Evolutionary conservation across 495 filamentous ascomycete genomes (phyloP), one percentile per base, ranked within the genome.

Genomic region (Penicillium turbatum): DNA sequence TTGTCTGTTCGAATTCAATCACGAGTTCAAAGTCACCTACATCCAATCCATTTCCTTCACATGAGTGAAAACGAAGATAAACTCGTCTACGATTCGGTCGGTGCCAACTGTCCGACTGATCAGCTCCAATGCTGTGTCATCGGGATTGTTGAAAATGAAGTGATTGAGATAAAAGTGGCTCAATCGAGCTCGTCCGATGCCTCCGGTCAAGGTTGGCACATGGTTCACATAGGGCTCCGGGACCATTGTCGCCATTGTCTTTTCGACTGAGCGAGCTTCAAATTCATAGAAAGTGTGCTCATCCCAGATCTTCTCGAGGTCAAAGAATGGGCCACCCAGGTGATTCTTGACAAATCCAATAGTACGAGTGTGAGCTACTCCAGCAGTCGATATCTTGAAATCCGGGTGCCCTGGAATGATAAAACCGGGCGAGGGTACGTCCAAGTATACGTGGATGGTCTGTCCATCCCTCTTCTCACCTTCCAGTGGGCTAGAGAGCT

Each of bases 81-180:
- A 72, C 54, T 85, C 82, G 52, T 85, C 81, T 3, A 83, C 79
- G 1, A 85, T 64, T 11, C 79, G 72, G 57, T 85, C 80, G 3
- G 72, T 72, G 0, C 82, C 82, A 3, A 83, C 62, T 0, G 89
- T 92, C 11, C 89, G 78, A 35, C 84, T 88, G 26, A 92, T 68
- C 5, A 92, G 76, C 56, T 87, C 83, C 54, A 90, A 74, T 21
- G 65, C 65, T 8, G 84, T 79, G 35, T 85, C 83, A 0, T 73
- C 73, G 12, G 89, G 85, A 48, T 90, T 87, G 44, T 74, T 78
- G 34, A 85, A 84, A 50, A 90, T 86, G 69, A 92, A 92, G 60
- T 87, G 82, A 43, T 89, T 65, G 5, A 73, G 75, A 63, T 92
- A 92, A 62, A 93, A 95, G 6, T 73, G 62, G 2, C 75, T 77